A percentile compares a stretch with the other conserved stretches of the same genome.
phyloP scores from a whole-genome alignment of 2,329 filamentous ascomycete genomes.

The Dactylellina leptospora region DNA sequence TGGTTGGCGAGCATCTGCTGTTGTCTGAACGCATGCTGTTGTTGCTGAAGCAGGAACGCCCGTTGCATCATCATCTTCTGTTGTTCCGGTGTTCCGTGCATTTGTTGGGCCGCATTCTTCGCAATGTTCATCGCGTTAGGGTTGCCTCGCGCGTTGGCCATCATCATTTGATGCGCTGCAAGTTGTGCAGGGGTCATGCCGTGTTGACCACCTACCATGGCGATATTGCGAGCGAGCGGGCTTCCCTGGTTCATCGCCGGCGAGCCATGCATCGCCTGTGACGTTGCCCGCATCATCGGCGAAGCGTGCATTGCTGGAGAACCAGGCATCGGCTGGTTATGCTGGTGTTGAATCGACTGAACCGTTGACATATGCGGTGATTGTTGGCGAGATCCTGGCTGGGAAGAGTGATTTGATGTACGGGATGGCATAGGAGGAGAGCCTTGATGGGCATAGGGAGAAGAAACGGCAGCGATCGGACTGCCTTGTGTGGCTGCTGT shows the following conservation, averaged over 20 bases:
- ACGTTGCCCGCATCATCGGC: conserved; percentile 47
- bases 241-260: conserved; percentile 50
- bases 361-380: conserved; percentile 50
- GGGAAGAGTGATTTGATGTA: conserved; percentile 48
- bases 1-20: conserved; percentile 37
- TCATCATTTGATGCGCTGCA: conserved; percentile 53
- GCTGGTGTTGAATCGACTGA: conserved; percentile 46
- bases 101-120: conserved; percentile 40
- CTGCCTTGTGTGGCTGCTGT: conserved; percentile 50
- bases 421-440: conserved; percentile 39
- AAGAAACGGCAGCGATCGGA: conserved; percentile 45
- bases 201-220: conserved; percentile 37
- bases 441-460: conserved; percentile 41
- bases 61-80: conserved; percentile 53
- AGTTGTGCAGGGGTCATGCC: conserved; percentile 23
- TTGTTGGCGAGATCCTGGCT: conserved; percentile 51
- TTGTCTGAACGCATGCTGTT: conserved; percentile 24
- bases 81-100: conserved; percentile 36
- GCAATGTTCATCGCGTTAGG: conserved; percentile 45
- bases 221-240: conserved; percentile 36
- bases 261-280: conserved; percentile 41
- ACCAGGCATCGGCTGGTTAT: conserved; percentile 42
- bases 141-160: conserved; percentile 48
- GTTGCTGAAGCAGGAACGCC: conserved; percentile 34
- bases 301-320: conserved; percentile 52